phyloP scores from a whole-genome alignment of 805 yeast genomes.

The Kodamaea kakaduensis region DNA sequence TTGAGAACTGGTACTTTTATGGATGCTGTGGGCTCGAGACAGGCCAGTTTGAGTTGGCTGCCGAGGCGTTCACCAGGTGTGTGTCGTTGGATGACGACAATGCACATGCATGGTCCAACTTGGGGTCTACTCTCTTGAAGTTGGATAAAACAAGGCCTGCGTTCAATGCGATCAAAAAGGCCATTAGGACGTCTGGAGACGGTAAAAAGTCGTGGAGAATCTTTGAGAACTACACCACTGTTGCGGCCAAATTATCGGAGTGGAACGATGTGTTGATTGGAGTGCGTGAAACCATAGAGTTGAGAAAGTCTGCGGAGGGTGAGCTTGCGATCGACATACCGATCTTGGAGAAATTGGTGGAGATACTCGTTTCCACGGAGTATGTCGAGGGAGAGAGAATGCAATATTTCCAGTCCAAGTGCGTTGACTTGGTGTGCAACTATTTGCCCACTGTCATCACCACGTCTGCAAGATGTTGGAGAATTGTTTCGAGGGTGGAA shows the following conservation, averaged over 20 bases:
- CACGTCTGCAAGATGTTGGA: constrained; percentile 70
- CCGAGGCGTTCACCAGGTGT: constrained; percentile 90
- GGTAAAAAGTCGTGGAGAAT: constrained; percentile 78
- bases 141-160: constrained; percentile 71
- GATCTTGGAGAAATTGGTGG: constrained; percentile 68
- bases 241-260: constrained; percentile 75
- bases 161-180: constrained; percentile 76
- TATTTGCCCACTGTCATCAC: constrained; percentile 66
- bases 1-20: constrained; percentile 85
- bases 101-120: constrained; percentile 85
- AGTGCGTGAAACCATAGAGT: constrained; percentile 54
- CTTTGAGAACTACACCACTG: constrained; percentile 81
- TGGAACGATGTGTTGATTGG: constrained; percentile 89
- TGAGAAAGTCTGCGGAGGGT: constrained; percentile 52
- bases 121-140: constrained; percentile 73
- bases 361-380: constrained; percentile 51
- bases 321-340: constrained; percentile 71
- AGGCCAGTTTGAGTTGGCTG: constrained; percentile 67
- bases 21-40: constrained; percentile 86
- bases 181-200: constrained; percentile 64
- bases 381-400: constrained; percentile 38
- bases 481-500: constrained; percentile 78
- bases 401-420: constrained; percentile 61
- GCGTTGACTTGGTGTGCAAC: constrained; percentile 68
- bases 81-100: constrained; percentile 79